Evolutionary conservation across 257 asterid genomes (phyloP).

Genomic region (Cordia subcordata): DNA sequence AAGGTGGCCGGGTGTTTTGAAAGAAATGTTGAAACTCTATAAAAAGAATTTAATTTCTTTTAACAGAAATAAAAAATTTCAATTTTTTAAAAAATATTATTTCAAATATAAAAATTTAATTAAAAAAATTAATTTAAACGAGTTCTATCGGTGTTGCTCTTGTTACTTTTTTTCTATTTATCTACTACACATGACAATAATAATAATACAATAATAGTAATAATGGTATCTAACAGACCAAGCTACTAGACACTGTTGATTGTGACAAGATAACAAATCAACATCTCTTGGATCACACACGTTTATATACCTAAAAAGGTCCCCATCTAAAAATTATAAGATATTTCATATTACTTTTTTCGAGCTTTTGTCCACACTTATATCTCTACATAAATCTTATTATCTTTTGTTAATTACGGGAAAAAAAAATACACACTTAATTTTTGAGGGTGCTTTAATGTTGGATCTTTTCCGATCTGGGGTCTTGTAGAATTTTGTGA

Average conservation of each 20-base stretch:
- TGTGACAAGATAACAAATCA: not conserved
- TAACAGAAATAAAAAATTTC: too few relatives aligned
- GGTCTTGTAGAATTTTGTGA: not conserved
- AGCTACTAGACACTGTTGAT: not conserved
- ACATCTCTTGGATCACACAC: not conserved
- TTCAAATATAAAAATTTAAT: too few relatives aligned
- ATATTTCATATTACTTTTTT: not conserved
- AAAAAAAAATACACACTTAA: not conserved
- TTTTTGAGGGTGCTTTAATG: not conserved
- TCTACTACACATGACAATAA: too few relatives aligned
- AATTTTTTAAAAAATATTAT: too few relatives aligned
- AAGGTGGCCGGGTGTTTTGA: too few relatives aligned
- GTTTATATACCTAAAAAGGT: not conserved
- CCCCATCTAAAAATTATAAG: not conserved
- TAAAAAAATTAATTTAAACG: too few relatives aligned
- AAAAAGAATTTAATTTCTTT: too few relatives aligned
- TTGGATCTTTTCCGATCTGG: not conserved
- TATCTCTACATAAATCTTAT: not conserved
- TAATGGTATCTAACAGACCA: not conserved
- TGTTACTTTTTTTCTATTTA: too few relatives aligned
- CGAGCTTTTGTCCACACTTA: not conserved
- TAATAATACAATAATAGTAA: too few relatives aligned
- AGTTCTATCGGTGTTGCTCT: too few relatives aligned
- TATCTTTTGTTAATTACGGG: not conserved
- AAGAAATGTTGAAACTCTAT: too few relatives aligned